Base-by-base conservation (phyloP, 1,284 basidiomycete species). In the Lentinula novae-zelandiae region DNA sequence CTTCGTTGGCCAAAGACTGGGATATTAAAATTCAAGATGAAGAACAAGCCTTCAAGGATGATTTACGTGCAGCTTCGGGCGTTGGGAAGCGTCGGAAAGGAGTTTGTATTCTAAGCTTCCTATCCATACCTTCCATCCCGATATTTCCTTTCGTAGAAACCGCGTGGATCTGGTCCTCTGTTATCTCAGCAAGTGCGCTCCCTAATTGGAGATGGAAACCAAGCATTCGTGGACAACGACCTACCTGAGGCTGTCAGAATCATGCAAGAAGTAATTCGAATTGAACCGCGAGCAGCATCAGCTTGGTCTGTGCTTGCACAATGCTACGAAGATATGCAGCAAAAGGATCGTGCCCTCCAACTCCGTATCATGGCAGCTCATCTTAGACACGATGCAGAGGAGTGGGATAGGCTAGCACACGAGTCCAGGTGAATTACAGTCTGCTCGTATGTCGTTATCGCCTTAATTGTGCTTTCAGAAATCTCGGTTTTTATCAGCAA, bases 241-340 rank as follows among this genome's bases (percentile, higher is more conserved):
- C 77, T 88, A 17, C 75, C 81, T 1, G 82, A 88, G 65, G 90
- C 94, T 0, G 88, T 94, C 39, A 82, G 84, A 22, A 83, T 89
- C 50, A 92, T 96, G 82, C 87, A 92, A 70, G 93, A 98, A 70
- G 92, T 98, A 65, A 95, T 98, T 61, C 85, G 93, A 8, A 94
- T 96, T 60, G 96, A 98, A 72, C 94, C 95, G 1, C 86, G 90
- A 38, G 91, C 94, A 8, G 80, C 83, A 4, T 76, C 86, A 3
- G 93, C 95, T 0, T 98, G 96, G 95, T 84, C 86, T 8, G 92
- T 95, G 0, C 82, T 97, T 3, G 92, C 90, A 1, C 85, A 89
- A 64, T 91, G 90, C 66, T 89, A 92, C 67, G 82, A 84, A 33
- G 90, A 93, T 67, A 75, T 85, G 67, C 79, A 81, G 1, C 85